Conservation (phyloP, 2,329 filamentous ascomycete genomes). For the Ilyonectria mors-panacis region DNA sequence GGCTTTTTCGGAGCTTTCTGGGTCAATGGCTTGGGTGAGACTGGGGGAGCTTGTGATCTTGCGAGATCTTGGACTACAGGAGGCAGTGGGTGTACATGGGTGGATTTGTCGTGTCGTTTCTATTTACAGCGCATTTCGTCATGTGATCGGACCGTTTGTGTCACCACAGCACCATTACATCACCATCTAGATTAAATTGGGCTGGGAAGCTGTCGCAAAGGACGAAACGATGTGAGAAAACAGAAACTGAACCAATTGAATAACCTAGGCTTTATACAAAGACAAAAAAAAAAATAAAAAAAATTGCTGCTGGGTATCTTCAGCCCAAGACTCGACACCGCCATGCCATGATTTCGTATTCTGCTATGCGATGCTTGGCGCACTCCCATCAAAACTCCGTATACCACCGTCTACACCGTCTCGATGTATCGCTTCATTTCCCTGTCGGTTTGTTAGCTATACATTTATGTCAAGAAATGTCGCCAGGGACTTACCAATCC, state of each 20-base stretch:
- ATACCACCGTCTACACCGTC: conserved; percentile 65
- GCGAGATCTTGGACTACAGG: too few relatives aligned
- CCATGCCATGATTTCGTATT: conserved; percentile 21
- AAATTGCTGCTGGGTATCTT: conserved; percentile 39
- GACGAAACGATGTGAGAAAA: neutral
- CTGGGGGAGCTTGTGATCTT: too few relatives aligned
- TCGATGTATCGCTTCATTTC: conserved; percentile 85
- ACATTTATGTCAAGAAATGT: neutral
- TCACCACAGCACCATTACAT: neutral
- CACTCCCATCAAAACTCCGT: conserved; percentile 37
- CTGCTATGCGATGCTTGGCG: conserved; percentile 25
- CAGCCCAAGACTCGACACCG: conserved; percentile 32
- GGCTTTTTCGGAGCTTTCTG: neutral
- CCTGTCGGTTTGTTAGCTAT: conserved; percentile 60
- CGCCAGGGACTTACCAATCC: conserved; percentile 80
- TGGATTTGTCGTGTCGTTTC: neutral
- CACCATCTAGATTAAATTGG: neutral
- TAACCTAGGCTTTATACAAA: conserved; percentile 4
- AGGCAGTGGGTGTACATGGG: too few relatives aligned
- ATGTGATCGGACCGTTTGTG: neutral
- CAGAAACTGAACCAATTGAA: neutral
- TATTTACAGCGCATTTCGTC: neutral
- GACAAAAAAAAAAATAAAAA: conserved; percentile 5
- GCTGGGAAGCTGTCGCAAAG: too few relatives aligned
- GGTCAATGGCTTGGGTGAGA: neutral